Evolutionary conservation across 1,284 basidiomycete genomes (phyloP), one percentile per base, ranked within the genome.

Genomic region (Pseudomicrostroma phylloplanum): DNA sequence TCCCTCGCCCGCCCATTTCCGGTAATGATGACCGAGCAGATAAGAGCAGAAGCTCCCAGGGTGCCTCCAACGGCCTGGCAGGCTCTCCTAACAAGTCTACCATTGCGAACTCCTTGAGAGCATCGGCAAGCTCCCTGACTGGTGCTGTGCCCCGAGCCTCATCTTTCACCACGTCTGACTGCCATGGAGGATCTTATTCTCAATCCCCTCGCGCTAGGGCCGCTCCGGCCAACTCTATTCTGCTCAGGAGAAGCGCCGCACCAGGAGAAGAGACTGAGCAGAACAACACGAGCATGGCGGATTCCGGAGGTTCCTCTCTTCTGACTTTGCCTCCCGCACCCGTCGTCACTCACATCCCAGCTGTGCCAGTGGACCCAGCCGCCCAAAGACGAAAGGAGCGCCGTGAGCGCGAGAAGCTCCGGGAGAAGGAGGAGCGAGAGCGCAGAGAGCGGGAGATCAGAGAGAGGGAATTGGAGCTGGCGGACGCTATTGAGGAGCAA

Each of bases 401-500:
- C 19, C 36, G 43, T 2, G 54, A 63, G 48, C 11, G 49, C 3
- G 55, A 54, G 55, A 13, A 42, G 7, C 54, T 57, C 40, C 19
- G 55, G 41, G 46, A 55, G 46, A 30, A 36, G 21, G 59, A 59
- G 56, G 25, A 48, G 36, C 46, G 21, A 46, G 57, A 58, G 19
- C 41, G 23, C 19, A 48, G 57, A 58, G 42, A 48, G 30, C 2
- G 30, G 25, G 55, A 26, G 43, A 15, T 25, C 15, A 42, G 56
- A 25, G 59, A 72, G 43, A 73, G 65, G 64, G 56, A 60, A 49
- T 43, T 46, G 21, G 63, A 65, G 58, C 40, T 25, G 21, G 21
- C 17, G 15, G 15, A 40, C 7, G 41, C 55, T 30, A 21, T 23
- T 15, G 63, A 72, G 30, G 68, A 61, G 21, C 65, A 72, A 61